Evolutionary conservation across 2,329 filamentous ascomycete genomes (phyloP).

Genomic region (Alternaria infectoria): DNA sequence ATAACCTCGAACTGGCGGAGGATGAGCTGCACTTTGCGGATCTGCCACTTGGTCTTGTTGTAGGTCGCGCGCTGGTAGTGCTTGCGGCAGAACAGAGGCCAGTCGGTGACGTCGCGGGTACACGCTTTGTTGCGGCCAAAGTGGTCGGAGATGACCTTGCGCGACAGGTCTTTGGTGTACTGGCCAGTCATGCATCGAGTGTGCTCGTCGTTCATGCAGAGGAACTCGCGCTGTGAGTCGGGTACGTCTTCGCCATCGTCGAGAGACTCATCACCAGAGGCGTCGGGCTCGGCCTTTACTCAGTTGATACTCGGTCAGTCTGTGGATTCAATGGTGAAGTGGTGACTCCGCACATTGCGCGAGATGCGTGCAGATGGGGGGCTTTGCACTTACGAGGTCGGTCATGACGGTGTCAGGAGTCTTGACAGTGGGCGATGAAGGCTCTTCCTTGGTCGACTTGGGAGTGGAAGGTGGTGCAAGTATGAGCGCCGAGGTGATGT

Average conservation of each 20-base stretch:
- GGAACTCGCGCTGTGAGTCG: constrained; percentile 34
- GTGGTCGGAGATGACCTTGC: constrained; percentile 50
- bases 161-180: constrained; percentile 39
- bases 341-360: neutral
- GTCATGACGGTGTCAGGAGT: constrained; percentile 9
- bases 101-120: constrained; percentile 36
- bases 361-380: neutral
- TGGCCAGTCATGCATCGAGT: constrained; percentile 43
- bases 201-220: constrained; percentile 41
- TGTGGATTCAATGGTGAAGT: neutral
- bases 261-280: neutral
- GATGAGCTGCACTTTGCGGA: constrained; percentile 43
- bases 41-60: constrained; percentile 43
- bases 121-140: constrained; percentile 50
- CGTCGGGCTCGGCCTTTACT: neutral
- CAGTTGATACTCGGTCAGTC: neutral
- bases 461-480: constrained; percentile 9
- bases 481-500: neutral
- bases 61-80: constrained; percentile 51
- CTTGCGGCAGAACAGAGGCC: constrained; percentile 49
- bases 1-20: constrained; percentile 42
- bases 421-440: neutral
- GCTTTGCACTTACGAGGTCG: neutral
- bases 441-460: constrained; percentile 1
- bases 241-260: constrained; percentile 10